These are phyloP conservation scores for Cornus florida DNA, from an alignment of 148 eudicot genomes.

Conservation along the genomic window DNA sequence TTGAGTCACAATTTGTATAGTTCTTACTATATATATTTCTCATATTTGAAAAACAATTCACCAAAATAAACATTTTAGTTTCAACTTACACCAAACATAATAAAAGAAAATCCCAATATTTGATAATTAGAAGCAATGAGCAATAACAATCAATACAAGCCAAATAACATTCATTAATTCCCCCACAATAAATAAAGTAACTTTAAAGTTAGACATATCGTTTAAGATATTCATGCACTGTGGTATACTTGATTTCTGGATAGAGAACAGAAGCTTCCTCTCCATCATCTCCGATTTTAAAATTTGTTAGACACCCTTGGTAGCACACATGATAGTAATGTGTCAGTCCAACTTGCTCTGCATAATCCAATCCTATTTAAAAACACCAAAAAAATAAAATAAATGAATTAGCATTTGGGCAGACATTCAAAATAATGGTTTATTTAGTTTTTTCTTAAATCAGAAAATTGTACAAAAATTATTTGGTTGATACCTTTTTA, in stretches of 20 bases:
- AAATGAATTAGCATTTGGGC: not conserved
- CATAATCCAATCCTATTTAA: constrained; percentile 23
- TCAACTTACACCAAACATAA: too few species aligned
- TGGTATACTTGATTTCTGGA: constrained; percentile 36
- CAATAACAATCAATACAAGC: not conserved
- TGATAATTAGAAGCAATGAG: not conserved
- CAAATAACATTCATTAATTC: too few species aligned
- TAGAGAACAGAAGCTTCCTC: constrained; percentile 41
- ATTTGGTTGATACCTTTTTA: too few species aligned
- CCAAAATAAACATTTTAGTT: too few species aligned
- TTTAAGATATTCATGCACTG: constrained; percentile 31
- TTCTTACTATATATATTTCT: too few species aligned
- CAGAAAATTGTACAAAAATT: too few species aligned
- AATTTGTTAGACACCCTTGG: constrained; percentile 39
- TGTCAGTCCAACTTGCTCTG: constrained; percentile 33
- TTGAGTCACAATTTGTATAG: too few species aligned
- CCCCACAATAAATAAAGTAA: not conserved
- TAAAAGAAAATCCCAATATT: too few species aligned
- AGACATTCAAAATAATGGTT: too few species aligned
- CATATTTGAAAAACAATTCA: too few species aligned
- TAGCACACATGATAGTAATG: constrained; percentile 36
- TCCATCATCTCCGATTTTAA: constrained; percentile 33
- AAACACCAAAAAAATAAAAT: not conserved
- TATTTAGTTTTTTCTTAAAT: too few species aligned
- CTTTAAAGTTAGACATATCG: constrained; percentile 11